Base-by-base conservation (phyloP, 129 eudicot genomes). In the Helianthus tuberosus region DNA sequence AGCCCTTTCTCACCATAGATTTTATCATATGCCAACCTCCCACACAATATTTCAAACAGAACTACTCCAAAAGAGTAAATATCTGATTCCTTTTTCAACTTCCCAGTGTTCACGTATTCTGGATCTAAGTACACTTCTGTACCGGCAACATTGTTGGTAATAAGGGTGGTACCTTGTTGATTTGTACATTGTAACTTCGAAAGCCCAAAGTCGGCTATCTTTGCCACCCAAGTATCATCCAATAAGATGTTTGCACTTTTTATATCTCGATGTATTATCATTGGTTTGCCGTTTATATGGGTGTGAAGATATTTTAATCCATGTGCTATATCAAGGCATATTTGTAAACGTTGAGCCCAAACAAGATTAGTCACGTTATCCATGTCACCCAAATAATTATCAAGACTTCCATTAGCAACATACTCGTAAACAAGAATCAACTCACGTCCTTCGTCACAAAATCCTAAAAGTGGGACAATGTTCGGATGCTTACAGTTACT, bases 301-400 rank as follows among this genome's bases (percentile, higher is more conserved):
- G 1, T 44, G 41, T 66, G 71, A 3, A 66, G 54, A 4, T 46
- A 66, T 1, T 46, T 11, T 5, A 66, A 20, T 11, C 71, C 71
- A 43, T 46, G 71, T 66, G 71, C 71, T 10, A 66, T 66, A 46
- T 66, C 17, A 5, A 66, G 57, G 12, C 71, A 66, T 46, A 66
- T 66, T 3, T 66, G 54, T 41, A 66, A 6, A 20, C 71, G 57
- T 46, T 46, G 57, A 10, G 10, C 71, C 57, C 71, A 66, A 1
- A 10, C 48, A 66, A 66, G 9, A 66, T 10, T 46, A 9, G 17
- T 66, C 57, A 66, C 46, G 17, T 46, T 66, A 66, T 44, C 71
- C 12, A 11, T 44, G 71, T 66, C 46, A 2, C 71, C 38, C 16
- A 66, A 47, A 11, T 46, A 66, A 23, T 23, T 1, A 16, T 20